These are phyloP conservation scores for Trifolium repens DNA, from an alignment of 306 rosid genomes.

Conservation along the genomic window DNA sequence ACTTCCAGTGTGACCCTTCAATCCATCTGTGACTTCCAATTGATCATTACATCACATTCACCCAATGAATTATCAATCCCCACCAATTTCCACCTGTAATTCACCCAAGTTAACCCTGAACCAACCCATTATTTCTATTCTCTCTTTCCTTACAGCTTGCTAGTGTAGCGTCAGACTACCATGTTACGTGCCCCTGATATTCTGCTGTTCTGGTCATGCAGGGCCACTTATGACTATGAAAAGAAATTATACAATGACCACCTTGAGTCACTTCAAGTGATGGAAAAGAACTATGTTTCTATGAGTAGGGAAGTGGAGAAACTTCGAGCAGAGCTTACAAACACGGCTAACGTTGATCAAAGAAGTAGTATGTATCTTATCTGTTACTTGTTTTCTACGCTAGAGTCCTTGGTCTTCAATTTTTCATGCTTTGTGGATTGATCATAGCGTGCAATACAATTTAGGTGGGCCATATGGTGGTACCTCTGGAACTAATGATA, in stretches of 20 bases:
- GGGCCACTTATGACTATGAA: constrained; percentile 88
- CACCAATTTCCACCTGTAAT: neutral
- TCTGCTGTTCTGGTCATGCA: constrained; percentile 56
- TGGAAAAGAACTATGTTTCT: constrained; percentile 90
- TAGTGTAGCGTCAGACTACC: constrained; percentile 25
- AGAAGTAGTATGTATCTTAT: constrained; percentile 59
- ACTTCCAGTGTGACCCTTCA: constrained; percentile 20
- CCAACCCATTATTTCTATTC: constrained; percentile 15
- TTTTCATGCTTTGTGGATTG: constrained; percentile 39
- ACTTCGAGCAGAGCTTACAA: constrained; percentile 87
- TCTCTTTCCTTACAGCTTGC: constrained; percentile 28
- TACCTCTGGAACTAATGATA: constrained; percentile 72
- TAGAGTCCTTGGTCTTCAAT: constrained; percentile 37
- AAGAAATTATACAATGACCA: constrained; percentile 88
- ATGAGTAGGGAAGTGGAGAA: constrained; percentile 97
- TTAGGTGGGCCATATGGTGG: constrained; percentile 80
- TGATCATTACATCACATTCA: constrained; percentile 21
- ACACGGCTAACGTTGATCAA: constrained; percentile 58
- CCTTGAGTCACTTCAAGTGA: constrained; percentile 93
- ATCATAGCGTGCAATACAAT: constrained; percentile 45
- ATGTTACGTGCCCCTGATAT: constrained; percentile 37
- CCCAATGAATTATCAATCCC: constrained; percentile 9
- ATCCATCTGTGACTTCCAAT: constrained; percentile 3
- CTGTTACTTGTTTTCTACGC: constrained; percentile 37
- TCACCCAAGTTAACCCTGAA: neutral